These are phyloP conservation scores for Suillus sp. DNA, from an alignment of 768 basidiomycete species.

Conservation along the genomic window DNA sequence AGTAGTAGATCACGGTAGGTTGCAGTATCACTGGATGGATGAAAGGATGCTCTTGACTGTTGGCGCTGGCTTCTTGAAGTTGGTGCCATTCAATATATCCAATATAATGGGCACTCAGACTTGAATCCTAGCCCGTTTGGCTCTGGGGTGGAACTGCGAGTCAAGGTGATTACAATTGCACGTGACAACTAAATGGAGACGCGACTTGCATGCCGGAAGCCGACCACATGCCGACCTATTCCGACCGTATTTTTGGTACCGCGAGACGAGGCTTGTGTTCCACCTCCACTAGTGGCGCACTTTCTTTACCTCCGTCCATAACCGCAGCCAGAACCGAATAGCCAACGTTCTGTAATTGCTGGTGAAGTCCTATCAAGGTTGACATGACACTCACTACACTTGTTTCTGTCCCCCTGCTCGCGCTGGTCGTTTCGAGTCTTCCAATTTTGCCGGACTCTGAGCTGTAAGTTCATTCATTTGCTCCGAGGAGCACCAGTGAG, in stretches of 20 bases:
- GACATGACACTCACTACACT: constrained; percentile 42
- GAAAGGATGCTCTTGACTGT: constrained; percentile 40
- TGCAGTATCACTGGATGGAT: constrained; percentile 71
- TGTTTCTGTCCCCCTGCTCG: constrained; percentile 41
- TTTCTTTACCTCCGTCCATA: neutral
- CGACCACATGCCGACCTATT: neutral
- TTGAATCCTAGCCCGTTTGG: neutral
- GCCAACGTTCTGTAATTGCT: neutral
- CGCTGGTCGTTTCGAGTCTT: constrained; percentile 47
- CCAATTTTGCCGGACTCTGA: constrained; percentile 35
- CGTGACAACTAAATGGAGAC: constrained; percentile 9
- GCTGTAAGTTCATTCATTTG: constrained; percentile 30
- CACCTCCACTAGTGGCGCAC: neutral
- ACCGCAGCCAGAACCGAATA: neutral
- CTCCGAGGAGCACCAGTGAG: neutral
- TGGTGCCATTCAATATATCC: constrained; percentile 28
- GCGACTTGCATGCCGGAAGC: neutral
- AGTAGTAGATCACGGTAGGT: constrained; percentile 88
- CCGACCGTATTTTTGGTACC: neutral
- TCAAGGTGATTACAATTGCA: neutral
- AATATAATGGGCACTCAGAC: neutral
- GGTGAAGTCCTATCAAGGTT: neutral
- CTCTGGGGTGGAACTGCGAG: neutral
- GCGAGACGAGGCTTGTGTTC: neutral
- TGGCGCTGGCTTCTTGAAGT: constrained; percentile 27